phyloP scores from a whole-genome alignment of 1,284 basidiomycete species.

The Puccinia novopanici region DNA sequence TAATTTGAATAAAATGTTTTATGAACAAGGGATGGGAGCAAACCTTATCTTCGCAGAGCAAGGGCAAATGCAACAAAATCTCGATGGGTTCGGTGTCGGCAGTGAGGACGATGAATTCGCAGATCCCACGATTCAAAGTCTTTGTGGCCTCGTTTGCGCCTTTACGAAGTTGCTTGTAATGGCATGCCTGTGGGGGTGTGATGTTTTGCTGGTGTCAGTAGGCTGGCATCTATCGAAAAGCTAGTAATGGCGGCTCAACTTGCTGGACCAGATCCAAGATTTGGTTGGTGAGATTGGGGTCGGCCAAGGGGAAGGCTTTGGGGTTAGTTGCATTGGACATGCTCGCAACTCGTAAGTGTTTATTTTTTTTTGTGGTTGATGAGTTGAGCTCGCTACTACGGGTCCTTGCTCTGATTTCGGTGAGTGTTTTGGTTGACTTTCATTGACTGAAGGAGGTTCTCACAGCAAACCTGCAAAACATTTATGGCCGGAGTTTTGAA shows the following conservation, averaged over 20 bases:
- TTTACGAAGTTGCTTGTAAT: conserved; percentile 98
- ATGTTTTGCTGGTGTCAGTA: neutral
- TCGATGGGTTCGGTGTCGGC: conserved; percentile 96
- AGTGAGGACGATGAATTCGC: conserved; percentile 97
- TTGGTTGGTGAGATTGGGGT: conserved; percentile 86
- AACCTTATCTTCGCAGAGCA: conserved; percentile 98
- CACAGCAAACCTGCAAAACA: neutral
- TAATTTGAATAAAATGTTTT: neutral
- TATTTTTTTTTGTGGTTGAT: neutral
- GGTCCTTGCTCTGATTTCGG: conserved; percentile 36
- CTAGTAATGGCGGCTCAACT: conserved; percentile 3
- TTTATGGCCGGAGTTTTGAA: neutral
- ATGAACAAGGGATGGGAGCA: conserved; percentile 50
- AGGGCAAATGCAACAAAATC: conserved; percentile 92
- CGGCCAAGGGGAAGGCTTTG: conserved; percentile 92
- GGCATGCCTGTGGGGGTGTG: conserved; percentile 67
- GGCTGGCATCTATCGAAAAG: neutral
- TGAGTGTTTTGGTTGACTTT: neutral
- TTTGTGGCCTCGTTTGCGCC: conserved; percentile 94
- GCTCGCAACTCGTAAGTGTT: conserved; percentile 43
- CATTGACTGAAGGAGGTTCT: neutral
- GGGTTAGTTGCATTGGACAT: conserved; percentile 59
- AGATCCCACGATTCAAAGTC: conserved; percentile 97
- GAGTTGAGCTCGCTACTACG: conserved; percentile 44
- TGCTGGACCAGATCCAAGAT: conserved; percentile 65